Base-by-base conservation (phyloP, 164 flowering plant species). In the Annona squamosa region DNA sequence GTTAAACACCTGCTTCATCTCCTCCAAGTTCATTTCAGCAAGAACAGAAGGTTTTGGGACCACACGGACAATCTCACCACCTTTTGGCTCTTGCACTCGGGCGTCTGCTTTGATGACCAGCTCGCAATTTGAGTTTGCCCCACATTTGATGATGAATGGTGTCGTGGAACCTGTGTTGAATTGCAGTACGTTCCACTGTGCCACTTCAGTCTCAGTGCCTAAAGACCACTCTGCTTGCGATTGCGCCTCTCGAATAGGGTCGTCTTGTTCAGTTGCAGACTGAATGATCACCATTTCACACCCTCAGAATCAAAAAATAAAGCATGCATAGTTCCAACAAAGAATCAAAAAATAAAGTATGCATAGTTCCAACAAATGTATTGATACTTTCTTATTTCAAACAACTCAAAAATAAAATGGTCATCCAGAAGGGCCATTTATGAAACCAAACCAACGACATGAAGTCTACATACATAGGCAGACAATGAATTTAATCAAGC, bases 151-250 rank as follows among this genome's bases (percentile, higher is more conserved):
- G 76, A 95, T 91, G 78, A 93, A 95, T 4, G 98, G 97, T 17
- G 85, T 82, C 26, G 93, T 85, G 0, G 98, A 81, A 59, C 99
- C 99, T 1, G 98, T 95, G 81, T 95, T 95, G 73, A 95, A 95
- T 79, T 95, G 99, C 72, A 95, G 79, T 44, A 95, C 98, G 56
- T 93, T 95, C 99, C 99, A 95, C 75, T 95, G 98, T 7, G 89
- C 77, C 74, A 93, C 99, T 65, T 90, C 91, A 4, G 84, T 86
- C 78, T 95, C 98, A 48, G 82, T 74, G n/a, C 78, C 72, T 16
- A 82, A 75, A 2, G 79, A 85, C 76, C 73, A 69, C 69, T 84
- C 89, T 70, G 77, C 66, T 12, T 90, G 76, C 63, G 82, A 73
- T 74, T 74, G 86, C 45, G 74, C 74, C 18, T 75, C 74, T 46